Base-by-base conservation (phyloP, 2,329 filamentous ascomycete species). In the Ophiostoma quercus region DNA sequence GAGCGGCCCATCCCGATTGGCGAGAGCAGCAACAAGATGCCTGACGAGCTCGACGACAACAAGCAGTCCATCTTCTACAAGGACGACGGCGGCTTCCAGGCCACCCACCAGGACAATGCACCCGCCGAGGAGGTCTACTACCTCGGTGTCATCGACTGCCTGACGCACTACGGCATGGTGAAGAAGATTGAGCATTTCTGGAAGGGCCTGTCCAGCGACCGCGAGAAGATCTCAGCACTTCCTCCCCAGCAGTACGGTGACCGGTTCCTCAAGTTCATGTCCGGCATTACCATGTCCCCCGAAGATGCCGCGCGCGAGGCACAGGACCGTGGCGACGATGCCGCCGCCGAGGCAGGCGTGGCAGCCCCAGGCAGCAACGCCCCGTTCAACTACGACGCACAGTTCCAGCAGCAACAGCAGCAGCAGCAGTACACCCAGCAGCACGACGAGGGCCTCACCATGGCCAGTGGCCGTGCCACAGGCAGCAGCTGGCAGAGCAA, bases 161-260 rank as follows among this genome's bases (percentile, higher is more conserved):
- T 99, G 76, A 99, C 95, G 75, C 92, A 97, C 79, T 99, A 98
- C 79, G 93, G 93, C 74, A 88, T 94, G 73, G 87, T 97, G 79
- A 99, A 99, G 82, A 94, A 95, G 77, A 87, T 94, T 72, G 95
- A 99, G 79, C 90, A 98, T 80, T 95, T 98, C 80, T 95, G 94
- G 90, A 99, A 99, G 82, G 94, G 95, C 51, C 82, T 98, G 71
- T 92, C 90, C 2, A 87, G 88, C 75, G 91, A 95, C 75, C 89
- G 92, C 75, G 88, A 87, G 43, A 90, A 97, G 77, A 98, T 99
- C 72, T 98, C 94, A 0, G 93, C 95, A 1, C 89, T 98, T 32
- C 92, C 94, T 0, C 94, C 95, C 0, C 88, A 93, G 72, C 86
- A 92, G 70, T 99, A 99, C 76, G 95, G 95, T 37, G 92, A 98